Conservation (phyloP, 2,329 filamentous ascomycete species). For the Metarhizium album region DNA sequence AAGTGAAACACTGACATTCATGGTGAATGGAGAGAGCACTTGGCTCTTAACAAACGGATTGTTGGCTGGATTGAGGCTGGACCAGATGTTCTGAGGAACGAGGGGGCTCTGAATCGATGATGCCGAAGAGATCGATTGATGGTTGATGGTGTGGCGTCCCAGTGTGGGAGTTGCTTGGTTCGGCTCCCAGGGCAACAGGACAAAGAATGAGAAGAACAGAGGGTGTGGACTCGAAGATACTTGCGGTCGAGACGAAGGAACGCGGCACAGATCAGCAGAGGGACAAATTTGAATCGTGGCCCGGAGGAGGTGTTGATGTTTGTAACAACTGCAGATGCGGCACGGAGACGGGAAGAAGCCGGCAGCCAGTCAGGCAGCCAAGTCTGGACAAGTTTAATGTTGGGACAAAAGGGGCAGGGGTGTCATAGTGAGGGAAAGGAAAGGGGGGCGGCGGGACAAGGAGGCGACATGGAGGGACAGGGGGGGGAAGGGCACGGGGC, state of each 20-base stretch:
- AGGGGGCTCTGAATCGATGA: not conserved
- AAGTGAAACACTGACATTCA: constrained; percentile 19
- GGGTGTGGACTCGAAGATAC: too few species aligned
- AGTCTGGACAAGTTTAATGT: not conserved
- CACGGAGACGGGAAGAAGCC: too few species aligned
- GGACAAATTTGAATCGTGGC: too few species aligned
- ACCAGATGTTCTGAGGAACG: not conserved
- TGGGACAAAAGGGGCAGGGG: not conserved
- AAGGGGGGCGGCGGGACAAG: too few species aligned
- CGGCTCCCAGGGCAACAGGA: too few species aligned
- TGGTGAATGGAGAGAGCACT: constrained; percentile 11
- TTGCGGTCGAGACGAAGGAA: too few species aligned
- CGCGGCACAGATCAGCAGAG: too few species aligned
- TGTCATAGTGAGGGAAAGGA: too few species aligned
- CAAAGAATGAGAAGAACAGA: too few species aligned
- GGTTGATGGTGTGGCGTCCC: not conserved
- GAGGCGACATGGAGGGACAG: not conserved
- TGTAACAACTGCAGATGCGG: too few species aligned
- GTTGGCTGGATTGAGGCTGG: not conserved
- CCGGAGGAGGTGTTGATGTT: too few species aligned
- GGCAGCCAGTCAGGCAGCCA: not conserved
- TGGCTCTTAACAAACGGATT: constrained; percentile 1
- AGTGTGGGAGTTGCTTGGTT: too few species aligned
- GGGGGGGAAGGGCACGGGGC: not conserved
- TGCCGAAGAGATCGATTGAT: not conserved